phyloP scores from a whole-genome alignment of 306 rosid species.

The Phaseolus lunatus region DNA sequence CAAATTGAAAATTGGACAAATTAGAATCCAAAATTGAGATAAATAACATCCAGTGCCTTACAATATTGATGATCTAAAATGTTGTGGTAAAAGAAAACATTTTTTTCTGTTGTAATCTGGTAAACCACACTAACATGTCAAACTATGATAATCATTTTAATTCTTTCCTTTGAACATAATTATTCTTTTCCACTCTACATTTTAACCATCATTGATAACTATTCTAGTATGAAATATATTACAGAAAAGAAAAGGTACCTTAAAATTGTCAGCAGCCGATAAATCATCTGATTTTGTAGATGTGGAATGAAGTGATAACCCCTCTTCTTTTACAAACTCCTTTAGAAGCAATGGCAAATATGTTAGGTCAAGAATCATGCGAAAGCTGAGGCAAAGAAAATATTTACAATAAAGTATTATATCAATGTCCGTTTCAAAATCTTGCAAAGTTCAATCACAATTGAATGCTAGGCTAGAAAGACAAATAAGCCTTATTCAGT shows the following conservation, averaged over 20 bases:
- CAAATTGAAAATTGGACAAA: conserved; percentile 37
- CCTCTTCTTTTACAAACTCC: conserved; percentile 53
- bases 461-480: conserved; percentile 3
- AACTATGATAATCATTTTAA: conserved; percentile 3
- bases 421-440: neutral
- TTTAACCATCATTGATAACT: neutral
- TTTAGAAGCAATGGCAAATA: conserved; percentile 52
- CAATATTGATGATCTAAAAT: conserved; percentile 9
- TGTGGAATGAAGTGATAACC: conserved; percentile 39
- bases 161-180: neutral
- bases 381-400: conserved; percentile 25
- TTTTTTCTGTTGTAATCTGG: neutral
- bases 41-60: neutral
- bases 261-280: conserved; percentile 45
- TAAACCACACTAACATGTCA: conserved; percentile 21
- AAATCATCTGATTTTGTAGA: conserved; percentile 47
- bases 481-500: neutral
- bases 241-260: conserved; percentile 51
- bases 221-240: neutral
- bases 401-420: conserved; percentile 1
- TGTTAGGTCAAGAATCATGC: conserved; percentile 25
- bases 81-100: neutral
- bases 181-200: neutral
- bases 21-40: conserved; percentile 45
- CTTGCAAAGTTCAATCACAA: neutral